phyloP scores from a whole-genome alignment of 2,329 filamentous ascomycete species.

The Pyrenochaeta sp. region DNA sequence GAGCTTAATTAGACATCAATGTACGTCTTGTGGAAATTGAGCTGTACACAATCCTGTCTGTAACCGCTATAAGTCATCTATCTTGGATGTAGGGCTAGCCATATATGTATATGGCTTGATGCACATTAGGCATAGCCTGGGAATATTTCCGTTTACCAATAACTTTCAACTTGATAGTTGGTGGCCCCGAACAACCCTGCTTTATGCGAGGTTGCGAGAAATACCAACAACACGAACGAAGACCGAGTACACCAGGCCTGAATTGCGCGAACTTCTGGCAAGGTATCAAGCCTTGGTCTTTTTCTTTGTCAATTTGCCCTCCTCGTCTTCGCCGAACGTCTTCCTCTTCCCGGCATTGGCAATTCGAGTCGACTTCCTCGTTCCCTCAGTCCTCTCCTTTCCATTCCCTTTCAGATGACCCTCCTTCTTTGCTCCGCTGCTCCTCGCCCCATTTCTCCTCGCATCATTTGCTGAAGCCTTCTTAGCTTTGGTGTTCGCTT shows the following conservation, averaged over 20 bases:
- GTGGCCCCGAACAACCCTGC: background rate
- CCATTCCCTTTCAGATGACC: constrained; percentile 20
- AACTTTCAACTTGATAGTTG: background rate
- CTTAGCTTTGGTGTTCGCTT: constrained; percentile 29
- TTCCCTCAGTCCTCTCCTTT: constrained; percentile 30
- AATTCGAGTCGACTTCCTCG: constrained; percentile 27
- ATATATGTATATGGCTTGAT: background rate
- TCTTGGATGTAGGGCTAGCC: no score
- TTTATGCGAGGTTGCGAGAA: background rate
- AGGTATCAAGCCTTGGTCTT: constrained; percentile 22
- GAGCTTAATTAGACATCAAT: constrained; percentile 7
- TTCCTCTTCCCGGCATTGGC: constrained; percentile 30
- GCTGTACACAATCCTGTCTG: no score
- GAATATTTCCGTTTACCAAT: background rate
- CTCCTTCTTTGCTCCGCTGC: constrained; percentile 22
- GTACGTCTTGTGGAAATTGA: background rate
- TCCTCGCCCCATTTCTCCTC: constrained; percentile 30
- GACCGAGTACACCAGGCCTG: no score
- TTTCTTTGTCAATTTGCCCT: constrained; percentile 26
- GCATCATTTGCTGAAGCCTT: constrained; percentile 8
- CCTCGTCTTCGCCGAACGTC: constrained; percentile 24
- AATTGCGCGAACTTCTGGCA: background rate
- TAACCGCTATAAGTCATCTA: no score
- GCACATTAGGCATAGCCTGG: background rate
- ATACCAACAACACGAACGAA: no score